Evolutionary conservation across 352 stramenopile genomes (phyloP), one percentile per base, ranked within the genome.

Genomic region (Pythium myriotylum): DNA sequence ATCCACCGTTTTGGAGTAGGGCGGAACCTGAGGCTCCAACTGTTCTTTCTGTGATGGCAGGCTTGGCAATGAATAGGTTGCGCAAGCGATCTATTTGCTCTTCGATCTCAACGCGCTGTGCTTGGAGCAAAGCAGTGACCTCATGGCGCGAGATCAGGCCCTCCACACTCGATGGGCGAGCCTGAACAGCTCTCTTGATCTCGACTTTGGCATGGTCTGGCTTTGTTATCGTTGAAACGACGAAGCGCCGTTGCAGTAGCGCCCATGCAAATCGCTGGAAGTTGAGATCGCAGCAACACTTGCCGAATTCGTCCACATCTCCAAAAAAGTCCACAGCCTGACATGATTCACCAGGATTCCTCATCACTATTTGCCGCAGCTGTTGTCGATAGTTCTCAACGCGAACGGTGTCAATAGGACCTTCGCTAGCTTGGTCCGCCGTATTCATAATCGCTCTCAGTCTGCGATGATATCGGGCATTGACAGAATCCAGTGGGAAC

Each of bases 231-330:
- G 40, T 17, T 1, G 41, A 17, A 6, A 66, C 48, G 8, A 43
- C 22, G 23, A 74, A 77, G 0, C 59, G 46, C 10, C 63, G 70
- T 4, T 70, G 53, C 9, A 65, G 52, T 10, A 78, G 48, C 10
- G 62, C 62, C 70, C 70, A 78, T 3, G 53, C 59, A 1, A 63
- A n/a, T 0, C 51, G 53, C 45, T 75, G 70, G n/a, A 78, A 75
- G 24, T 55, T 62, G 13, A 26, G 19, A 33, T 73, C 58, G 27
- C 65, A 73, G 24, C 70, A 77, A 58, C 70, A 72, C 13, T 53
- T 46, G 8, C 63, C 57, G 14, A 77, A 35, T 3, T 49, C 56
- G 10, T 77, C 65, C 14, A 58, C 39, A n/a, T 23, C 5, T 22
- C n/a, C n/a, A n/a, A 17, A 1, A 22, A 33, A 1, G 0, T 20